These are phyloP conservation scores for Sanghuangporus weigelae DNA, from an alignment of 1,284 basidiomycete species.

Conservation along the genomic window DNA sequence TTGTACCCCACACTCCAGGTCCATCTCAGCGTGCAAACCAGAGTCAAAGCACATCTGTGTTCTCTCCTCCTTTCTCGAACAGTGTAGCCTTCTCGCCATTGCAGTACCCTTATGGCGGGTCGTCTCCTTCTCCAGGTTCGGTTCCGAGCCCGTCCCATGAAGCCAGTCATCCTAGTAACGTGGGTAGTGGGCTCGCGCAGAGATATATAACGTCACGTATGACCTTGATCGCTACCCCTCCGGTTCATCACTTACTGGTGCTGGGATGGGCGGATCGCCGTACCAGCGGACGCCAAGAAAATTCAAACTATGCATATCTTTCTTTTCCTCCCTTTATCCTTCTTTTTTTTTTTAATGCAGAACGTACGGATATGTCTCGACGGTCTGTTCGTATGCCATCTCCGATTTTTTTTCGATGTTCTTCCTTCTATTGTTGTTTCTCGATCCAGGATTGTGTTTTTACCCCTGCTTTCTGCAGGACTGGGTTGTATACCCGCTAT, in stretches of 20 bases:
- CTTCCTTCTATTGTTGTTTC: too few species aligned
- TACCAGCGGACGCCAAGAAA: neutral
- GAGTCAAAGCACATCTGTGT: neutral
- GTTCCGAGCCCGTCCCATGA: neutral
- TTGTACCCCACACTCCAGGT: neutral
- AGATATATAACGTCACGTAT: neutral
- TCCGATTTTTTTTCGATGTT: too few species aligned
- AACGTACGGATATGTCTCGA: too few species aligned
- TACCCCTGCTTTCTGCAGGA: too few species aligned
- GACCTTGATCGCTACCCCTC: neutral
- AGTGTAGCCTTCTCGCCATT: neutral
- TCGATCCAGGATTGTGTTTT: too few species aligned
- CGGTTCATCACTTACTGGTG: neutral
- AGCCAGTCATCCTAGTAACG: neutral
- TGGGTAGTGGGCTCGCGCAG: neutral
- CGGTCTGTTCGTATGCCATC: too few species aligned
- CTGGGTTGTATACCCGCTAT: too few species aligned
- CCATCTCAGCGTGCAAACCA: neutral
- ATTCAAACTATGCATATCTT: too few species aligned
- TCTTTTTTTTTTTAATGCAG: too few species aligned
- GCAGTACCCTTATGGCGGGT: neutral
- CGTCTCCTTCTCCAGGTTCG: neutral
- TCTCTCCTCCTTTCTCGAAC: neutral
- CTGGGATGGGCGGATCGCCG: neutral
- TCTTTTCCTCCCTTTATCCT: too few species aligned